phyloP scores from a whole-genome alignment of 1,284 basidiomycete genomes.

The Marasmius oreades region DNA sequence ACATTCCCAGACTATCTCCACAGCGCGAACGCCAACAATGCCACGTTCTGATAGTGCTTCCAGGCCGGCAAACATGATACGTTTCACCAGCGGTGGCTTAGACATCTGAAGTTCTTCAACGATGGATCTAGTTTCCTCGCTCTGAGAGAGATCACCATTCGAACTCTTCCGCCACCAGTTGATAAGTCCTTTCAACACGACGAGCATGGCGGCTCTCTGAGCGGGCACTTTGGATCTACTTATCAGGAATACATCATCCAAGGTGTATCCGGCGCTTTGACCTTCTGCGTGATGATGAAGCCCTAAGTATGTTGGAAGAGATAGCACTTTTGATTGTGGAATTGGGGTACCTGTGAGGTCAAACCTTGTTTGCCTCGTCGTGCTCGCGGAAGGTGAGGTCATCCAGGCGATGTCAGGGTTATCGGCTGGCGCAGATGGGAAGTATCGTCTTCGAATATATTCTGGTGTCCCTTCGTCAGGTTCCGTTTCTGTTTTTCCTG shows the following conservation, averaged over 20 bases:
- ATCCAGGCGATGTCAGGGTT: conserved; percentile 83
- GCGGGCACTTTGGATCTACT: conserved; percentile 80
- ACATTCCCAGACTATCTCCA: conserved; percentile 71
- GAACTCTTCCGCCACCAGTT: conserved; percentile 36
- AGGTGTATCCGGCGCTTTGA: conserved; percentile 79
- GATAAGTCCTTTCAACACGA: conserved; percentile 46
- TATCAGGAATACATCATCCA: conserved; percentile 84
- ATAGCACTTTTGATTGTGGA: conserved; percentile 42
- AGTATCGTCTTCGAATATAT: conserved; percentile 80
- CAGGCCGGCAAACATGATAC: conserved; percentile 62
- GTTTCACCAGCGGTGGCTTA: conserved; percentile 29
- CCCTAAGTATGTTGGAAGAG: conserved; percentile 78
- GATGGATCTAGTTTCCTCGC: conserved; percentile 34
- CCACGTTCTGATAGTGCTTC: conserved; percentile 67
- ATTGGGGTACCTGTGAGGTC: conserved; percentile 73
- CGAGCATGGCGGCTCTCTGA: conserved; percentile 82
- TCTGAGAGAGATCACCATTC: conserved; percentile 14
- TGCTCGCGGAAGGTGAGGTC: conserved; percentile 24
- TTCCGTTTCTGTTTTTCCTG: conserved; percentile 23
- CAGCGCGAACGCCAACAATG: conserved; percentile 59
- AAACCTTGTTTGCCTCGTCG: conserved; percentile 41
- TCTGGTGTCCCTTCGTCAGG: conserved; percentile 76
- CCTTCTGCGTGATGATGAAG: conserved; percentile 90
- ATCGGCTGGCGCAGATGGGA: conserved; percentile 66
- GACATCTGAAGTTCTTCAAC: conserved; percentile 3